Evolutionary conservation across 2,329 filamentous ascomycete genomes (phyloP), one percentile per base, ranked within the genome.

Genomic region (Hymenoscyphus scutula): DNA sequence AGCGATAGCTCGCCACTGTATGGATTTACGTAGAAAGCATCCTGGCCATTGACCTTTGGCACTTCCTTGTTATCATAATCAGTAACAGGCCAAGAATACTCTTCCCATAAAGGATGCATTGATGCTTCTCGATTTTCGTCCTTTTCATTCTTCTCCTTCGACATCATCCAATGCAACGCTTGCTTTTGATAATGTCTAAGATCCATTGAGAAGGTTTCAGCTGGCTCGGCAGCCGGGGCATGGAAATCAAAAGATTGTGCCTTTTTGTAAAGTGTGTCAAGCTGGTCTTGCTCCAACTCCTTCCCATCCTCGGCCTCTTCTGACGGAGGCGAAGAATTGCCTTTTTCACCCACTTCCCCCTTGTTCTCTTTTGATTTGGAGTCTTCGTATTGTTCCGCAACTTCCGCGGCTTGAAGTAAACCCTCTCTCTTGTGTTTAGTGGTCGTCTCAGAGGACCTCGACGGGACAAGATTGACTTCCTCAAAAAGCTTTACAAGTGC

Each of bases 51-150:
- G 7, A 95, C 81, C 19, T 74, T 72, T 0, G 89, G 87, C 11
- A 97, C 73, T 5, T 89, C 84, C 51, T 90, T 85, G 68, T 95
- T 93, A 68, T 98, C 90, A 41, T 90, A 88, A 76, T 99, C 95
- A 73, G 93, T 92, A 0, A 80, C 79, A 0, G 95, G 95, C 92
- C 93, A 99, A 1, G 79, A 75, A 70, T 99, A 99, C 73, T 98
- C 91, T 76, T 99, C 95, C 95, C 95, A 99, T 0, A 99, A 76
- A 0, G 95, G 95, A 76, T 99, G 93, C 91, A 99, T 97, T 0
- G 92, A 97, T 3, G 81, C 80, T 70, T 93, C 87, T 60, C 87
- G 85, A 41, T 80, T 75, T 30, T 86, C 83, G 11, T 85, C 83
- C 68, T 86, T 88, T 65, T 90, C 83, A 66, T 96, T 87, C 70